Conservation (phyloP, 805 yeast genomes). For the Lipomyces yamanashiensis region DNA sequence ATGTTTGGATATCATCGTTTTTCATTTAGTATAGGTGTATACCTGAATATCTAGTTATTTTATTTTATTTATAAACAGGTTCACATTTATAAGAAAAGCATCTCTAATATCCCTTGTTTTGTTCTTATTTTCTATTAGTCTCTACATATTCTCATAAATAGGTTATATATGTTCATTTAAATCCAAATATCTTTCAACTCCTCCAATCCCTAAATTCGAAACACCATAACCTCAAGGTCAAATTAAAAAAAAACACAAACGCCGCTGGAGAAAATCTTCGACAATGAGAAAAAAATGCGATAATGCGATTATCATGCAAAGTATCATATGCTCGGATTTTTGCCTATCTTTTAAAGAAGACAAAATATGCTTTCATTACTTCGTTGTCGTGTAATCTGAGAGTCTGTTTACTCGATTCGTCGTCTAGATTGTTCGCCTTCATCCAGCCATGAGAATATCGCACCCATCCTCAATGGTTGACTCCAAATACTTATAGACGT, state of each 20-base stretch:
- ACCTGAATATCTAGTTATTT: too few relatives aligned
- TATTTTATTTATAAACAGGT: too few relatives aligned
- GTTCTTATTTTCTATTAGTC: too few relatives aligned
- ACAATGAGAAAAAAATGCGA: not conserved
- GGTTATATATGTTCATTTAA: not conserved
- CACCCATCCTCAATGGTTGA: constrained; percentile 6
- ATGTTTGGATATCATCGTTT: too few relatives aligned
- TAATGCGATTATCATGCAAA: not conserved
- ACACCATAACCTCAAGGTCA: not conserved
- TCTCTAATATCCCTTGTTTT: too few relatives aligned
- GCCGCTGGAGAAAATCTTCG: not conserved
- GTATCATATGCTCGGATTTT: not conserved
- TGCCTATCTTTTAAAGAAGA: not conserved
- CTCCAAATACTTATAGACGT: constrained; percentile 9
- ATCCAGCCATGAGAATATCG: constrained; percentile 5
- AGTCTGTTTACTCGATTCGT: not conserved
- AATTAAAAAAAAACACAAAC: not conserved
- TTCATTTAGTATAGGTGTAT: too few relatives aligned
- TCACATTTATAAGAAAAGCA: too few relatives aligned
- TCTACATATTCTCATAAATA: not conserved
- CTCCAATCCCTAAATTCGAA: not conserved
- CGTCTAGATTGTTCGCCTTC: not conserved
- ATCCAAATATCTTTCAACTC: not conserved
- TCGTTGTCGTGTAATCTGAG: not conserved
- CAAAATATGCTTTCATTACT: too few relatives aligned